These are phyloP conservation scores for Magnolia officinalis DNA, from an alignment of 164 flowering plant species.

Conservation along the genomic window DNA sequence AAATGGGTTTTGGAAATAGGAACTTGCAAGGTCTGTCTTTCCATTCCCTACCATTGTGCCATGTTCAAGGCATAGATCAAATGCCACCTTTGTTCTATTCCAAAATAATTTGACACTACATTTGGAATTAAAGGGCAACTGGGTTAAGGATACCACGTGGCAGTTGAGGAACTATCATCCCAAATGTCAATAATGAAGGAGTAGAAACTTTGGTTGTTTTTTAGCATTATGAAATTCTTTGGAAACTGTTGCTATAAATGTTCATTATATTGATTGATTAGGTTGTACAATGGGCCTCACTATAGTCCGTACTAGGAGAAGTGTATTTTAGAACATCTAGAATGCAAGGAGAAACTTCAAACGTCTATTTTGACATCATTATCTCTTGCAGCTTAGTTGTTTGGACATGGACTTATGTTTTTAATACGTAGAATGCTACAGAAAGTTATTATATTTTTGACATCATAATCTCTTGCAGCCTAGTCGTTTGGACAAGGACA, in stretches of 20 bases:
- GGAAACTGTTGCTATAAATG: background rate
- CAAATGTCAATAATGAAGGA: background rate
- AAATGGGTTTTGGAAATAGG: too few species aligned
- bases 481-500: slow-evolving; percentile 1
- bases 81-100: too few species aligned
- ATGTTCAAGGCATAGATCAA: too few species aligned
- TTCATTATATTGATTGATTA: too few species aligned
- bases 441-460: background rate
- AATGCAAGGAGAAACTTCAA: background rate
- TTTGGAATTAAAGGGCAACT: too few species aligned
- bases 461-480: slow-evolving; percentile 16
- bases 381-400: slow-evolving; percentile 18
- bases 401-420: background rate
- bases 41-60: too few species aligned
- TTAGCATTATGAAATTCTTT: background rate
- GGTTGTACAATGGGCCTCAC: background rate
- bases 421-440: background rate
- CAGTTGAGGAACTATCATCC: background rate
- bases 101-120: too few species aligned
- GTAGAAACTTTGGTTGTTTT: background rate
- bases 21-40: too few species aligned
- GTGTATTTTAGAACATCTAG: background rate
- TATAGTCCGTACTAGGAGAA: background rate
- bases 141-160: background rate
- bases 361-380: slow-evolving; percentile 4